A percentile compares a stretch with the other conserved stretches of the same genome.
These are phyloP conservation scores for Thelephora aurantiotincta DNA, from an alignment of 768 basidiomycete genomes.

Conservation along the genomic window DNA sequence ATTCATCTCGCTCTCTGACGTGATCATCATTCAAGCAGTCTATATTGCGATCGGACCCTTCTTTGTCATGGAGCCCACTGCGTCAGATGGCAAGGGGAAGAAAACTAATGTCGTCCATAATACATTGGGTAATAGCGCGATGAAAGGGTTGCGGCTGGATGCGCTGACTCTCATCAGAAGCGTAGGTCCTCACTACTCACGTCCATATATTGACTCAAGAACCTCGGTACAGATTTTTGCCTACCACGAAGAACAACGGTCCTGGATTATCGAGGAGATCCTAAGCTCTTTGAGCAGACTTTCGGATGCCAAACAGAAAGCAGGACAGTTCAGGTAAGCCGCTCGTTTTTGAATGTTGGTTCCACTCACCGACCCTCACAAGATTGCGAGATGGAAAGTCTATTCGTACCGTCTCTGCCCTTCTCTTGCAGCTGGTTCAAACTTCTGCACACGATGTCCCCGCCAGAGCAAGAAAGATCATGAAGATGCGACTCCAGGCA, in stretches of 20 bases:
- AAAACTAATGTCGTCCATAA: conserved; percentile 44
- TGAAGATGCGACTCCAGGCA: conserved; percentile 46
- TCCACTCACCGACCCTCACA: conserved; percentile 1
- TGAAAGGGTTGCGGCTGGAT: conserved; percentile 71
- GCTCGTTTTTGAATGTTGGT: background rate
- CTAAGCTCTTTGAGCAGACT: conserved; percentile 80
- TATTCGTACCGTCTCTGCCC: conserved; percentile 86
- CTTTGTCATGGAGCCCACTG: conserved; percentile 65
- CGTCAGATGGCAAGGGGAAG: conserved; percentile 40
- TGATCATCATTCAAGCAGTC: conserved; percentile 83
- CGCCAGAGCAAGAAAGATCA: conserved; percentile 46
- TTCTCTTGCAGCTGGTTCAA: conserved; percentile 92
- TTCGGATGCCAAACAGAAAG: conserved; percentile 80
- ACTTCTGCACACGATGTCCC: conserved; percentile 86
- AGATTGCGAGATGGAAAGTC: conserved; percentile 84
- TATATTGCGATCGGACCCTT: conserved; percentile 93
- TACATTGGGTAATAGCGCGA: conserved; percentile 64
- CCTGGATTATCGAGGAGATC: conserved; percentile 98
- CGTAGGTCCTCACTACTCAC: conserved; percentile 30
- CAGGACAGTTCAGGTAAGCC: conserved; percentile 74
- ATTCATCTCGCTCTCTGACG: conserved; percentile 70
- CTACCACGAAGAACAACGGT: conserved; percentile 78
- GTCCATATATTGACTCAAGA: background rate
- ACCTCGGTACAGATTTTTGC: conserved; percentile 60
- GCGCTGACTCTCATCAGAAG: conserved; percentile 74